These are phyloP conservation scores for Pyracantha coccinea DNA, from an alignment of 331 rosid genomes.

Conservation along the genomic window DNA sequence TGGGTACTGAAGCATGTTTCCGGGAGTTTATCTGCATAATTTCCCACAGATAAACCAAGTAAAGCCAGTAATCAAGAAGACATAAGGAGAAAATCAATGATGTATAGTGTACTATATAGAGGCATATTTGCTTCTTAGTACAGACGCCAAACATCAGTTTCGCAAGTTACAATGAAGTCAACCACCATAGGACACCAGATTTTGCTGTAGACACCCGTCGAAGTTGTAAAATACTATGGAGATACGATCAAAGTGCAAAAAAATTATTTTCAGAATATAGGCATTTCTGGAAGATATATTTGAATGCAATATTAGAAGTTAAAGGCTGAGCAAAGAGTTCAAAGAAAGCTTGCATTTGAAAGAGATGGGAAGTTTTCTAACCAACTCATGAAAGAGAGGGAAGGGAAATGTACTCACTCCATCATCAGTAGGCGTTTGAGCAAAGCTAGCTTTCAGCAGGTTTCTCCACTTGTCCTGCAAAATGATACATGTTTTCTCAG, in stretches of 20 bases:
- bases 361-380: background rate
- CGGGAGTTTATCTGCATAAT: slow-evolving; percentile 54
- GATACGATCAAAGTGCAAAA: background rate
- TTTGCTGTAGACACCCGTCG: background rate
- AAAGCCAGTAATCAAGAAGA: background rate
- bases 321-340: slow-evolving; percentile 10
- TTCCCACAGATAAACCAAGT: background rate
- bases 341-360: background rate
- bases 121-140: background rate
- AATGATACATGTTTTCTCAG: slow-evolving; percentile 6
- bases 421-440: slow-evolving; percentile 67
- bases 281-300: background rate
- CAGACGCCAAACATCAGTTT: background rate
- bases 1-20: slow-evolving; percentile 72
- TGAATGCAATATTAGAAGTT: background rate
- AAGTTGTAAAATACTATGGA: background rate
- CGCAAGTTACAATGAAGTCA: background rate
- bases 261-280: background rate
- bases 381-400: slow-evolving; percentile 3
- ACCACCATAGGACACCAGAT: background rate
- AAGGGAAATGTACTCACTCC: slow-evolving; percentile 42
- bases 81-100: background rate
- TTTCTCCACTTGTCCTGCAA: slow-evolving; percentile 99
- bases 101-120: background rate
- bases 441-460: slow-evolving; percentile 84